Percentiles rank a stretch among this genome's conserved stretches.
Conservation (phyloP, 768 basidiomycete genomes). For the Stropharia rugosoannulata region DNA sequence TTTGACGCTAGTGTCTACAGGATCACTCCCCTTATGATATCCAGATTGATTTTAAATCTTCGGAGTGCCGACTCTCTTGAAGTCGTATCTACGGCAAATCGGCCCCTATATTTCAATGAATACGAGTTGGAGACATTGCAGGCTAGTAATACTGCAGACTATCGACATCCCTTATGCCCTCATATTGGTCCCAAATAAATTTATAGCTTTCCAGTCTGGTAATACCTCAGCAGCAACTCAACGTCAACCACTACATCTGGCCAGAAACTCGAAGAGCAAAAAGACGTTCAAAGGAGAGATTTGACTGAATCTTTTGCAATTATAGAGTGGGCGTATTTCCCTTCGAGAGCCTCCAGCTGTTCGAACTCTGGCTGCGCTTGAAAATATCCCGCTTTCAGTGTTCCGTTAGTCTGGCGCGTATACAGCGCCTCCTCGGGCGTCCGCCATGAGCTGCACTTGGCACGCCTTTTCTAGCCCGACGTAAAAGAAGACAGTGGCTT, state of each 20-base stretch:
- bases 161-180: no score
- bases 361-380: slow-evolving; percentile 35
- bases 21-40: slow-evolving; percentile 37
- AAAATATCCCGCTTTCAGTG: slow-evolving; percentile 33
- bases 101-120: no score
- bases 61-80: slow-evolving; percentile 5
- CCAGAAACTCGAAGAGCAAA: no score
- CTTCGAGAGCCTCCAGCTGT: slow-evolving; percentile 33
- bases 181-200: no score
- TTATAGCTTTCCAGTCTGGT: no score
- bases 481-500: slow-evolving; percentile 42
- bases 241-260: no score
- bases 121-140: no score
- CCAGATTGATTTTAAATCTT: slow-evolving; percentile 35
- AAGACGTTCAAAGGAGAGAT: no score
- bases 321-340: slow-evolving; percentile 7
- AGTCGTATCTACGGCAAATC: not conserved
- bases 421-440: slow-evolving; percentile 28
- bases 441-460: slow-evolving; percentile 44
- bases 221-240: no score
- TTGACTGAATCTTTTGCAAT: no score
- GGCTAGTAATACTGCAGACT: no score
- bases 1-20: slow-evolving; percentile 9
- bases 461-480: slow-evolving; percentile 44
- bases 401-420: slow-evolving; percentile 24